A percentile compares a stretch with the other conserved stretches of the same genome.
These are phyloP conservation scores for Polytrichum commune DNA, from an alignment of 225 moss, liverwort and hornwort species.

Conservation along the genomic window DNA sequence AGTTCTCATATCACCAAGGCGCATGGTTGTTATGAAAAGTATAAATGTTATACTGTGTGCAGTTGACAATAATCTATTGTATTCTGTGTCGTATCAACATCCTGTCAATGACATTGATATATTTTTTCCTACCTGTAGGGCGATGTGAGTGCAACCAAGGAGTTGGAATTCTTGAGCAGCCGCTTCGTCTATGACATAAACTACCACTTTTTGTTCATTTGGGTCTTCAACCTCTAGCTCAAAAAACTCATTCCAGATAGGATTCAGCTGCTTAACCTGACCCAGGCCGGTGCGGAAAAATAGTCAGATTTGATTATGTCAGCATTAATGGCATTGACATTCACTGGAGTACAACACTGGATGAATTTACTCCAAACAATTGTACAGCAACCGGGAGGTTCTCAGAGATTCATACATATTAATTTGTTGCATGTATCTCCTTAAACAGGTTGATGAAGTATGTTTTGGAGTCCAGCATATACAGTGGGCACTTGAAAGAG, in stretches of 20 bases:
- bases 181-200: conserved; percentile 49
- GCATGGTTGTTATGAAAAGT: too few relatives aligned
- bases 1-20: too few relatives aligned
- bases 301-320: background rate
- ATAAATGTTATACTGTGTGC: too few relatives aligned
- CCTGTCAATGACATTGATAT: background rate
- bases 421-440: too few relatives aligned
- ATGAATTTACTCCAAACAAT: too few relatives aligned
- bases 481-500: too few relatives aligned
- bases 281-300: background rate
- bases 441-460: too few relatives aligned
- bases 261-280: conserved; percentile 21
- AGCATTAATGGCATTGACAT: too few relatives aligned
- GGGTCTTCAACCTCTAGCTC: conserved; percentile 62
- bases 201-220: conserved; percentile 30
- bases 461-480: too few relatives aligned
- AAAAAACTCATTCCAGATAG: conserved; percentile 59
- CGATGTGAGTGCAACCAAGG: conserved; percentile 46
- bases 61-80: background rate
- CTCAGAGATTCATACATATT: too few relatives aligned
- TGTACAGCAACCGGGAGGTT: too few relatives aligned
- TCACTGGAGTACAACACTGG: too few relatives aligned
- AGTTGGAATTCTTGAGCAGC: conserved; percentile 34
- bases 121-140: conserved; percentile 17
- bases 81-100: background rate